Evolutionary conservation across 164 flowering plant genomes (phyloP), one percentile per base, ranked within the genome.

Genomic region (Liriodendron chinense): DNA sequence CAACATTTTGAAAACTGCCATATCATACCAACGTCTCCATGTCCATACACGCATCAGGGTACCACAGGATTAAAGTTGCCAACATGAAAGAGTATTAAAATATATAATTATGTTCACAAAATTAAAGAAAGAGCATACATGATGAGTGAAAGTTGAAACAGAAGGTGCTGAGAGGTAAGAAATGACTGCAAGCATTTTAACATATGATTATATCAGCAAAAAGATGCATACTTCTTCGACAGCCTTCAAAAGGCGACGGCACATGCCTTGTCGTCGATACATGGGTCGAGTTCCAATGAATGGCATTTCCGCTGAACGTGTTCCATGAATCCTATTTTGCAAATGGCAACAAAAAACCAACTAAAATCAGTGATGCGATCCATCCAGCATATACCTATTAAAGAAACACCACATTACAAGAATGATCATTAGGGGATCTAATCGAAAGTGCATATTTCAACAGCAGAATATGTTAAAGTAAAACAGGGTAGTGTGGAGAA

Each of bases 231-330:
- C 94, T 28, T 77, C 67, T 90, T 89, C 94, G 78, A 90, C 80
- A 53, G 83, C 91, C 63, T 23, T 78, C n/a, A 90, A 81, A 77
- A 91, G 93, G 72, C 90, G 90, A 47, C 92, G 85, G 76, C 94
- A 92, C 92, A 90, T 89, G 75, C 97, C 94, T 80, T 88, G 89
- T 22, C 88, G 91, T 80, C 94, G 85, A 76, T 88, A 87, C 24
- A 71, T 81, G 78, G 86, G 79, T 43, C 93, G 85, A 16, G 97
- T 90, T 70, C 91, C 97, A 77, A 92, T 89, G 74, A 90, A 92
- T 66, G 97, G 97, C 93, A 92, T 92, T 82, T 92, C 97, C 69
- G 94, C 97, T 75, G 90, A 74, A 24, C 75, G 77, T 16, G 77
- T 81, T 12, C 94, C 97, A 74, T 85, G 94, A 67, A 92, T 75